phyloP scores from a whole-genome alignment of 2,329 filamentous ascomycete species.

The Fulvia fulva region DNA sequence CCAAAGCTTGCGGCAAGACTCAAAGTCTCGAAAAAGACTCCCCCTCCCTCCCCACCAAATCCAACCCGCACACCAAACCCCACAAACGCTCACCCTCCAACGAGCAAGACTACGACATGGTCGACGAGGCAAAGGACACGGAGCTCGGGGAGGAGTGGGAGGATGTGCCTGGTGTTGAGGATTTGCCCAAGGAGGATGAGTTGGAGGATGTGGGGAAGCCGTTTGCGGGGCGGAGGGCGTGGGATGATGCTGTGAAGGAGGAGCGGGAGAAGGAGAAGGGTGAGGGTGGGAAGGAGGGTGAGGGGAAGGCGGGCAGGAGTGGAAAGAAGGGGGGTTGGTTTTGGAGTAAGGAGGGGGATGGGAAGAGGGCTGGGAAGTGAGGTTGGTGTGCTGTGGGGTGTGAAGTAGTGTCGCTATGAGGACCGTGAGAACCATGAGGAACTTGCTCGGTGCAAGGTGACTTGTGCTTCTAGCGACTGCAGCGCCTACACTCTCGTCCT shows the following conservation, averaged over 20 bases:
- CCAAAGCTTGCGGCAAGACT: no score
- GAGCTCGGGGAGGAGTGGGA: background rate
- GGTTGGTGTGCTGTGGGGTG: background rate
- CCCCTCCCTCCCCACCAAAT: background rate
- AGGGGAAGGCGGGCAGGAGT: background rate
- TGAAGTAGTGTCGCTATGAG: background rate
- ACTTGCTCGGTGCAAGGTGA: background rate
- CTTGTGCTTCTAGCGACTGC: background rate
- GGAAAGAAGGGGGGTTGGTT: background rate
- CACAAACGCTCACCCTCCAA: background rate
- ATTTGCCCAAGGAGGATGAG: background rate
- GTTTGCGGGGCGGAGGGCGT: background rate
- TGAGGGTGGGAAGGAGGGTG: background rate
- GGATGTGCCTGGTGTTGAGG: background rate
- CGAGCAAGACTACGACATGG: background rate
- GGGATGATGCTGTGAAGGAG: background rate
- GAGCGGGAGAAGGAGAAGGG: no score
- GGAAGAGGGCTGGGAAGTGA: background rate
- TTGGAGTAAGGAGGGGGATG: background rate
- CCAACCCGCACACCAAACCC: background rate
- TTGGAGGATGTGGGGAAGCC: background rate
- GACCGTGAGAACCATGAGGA: background rate
- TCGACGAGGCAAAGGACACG: background rate
- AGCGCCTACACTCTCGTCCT: background rate
- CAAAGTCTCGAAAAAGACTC: no score